Conservation (phyloP, 495 filamentous ascomycete genomes). For the Astrothelium macrocarpum region DNA sequence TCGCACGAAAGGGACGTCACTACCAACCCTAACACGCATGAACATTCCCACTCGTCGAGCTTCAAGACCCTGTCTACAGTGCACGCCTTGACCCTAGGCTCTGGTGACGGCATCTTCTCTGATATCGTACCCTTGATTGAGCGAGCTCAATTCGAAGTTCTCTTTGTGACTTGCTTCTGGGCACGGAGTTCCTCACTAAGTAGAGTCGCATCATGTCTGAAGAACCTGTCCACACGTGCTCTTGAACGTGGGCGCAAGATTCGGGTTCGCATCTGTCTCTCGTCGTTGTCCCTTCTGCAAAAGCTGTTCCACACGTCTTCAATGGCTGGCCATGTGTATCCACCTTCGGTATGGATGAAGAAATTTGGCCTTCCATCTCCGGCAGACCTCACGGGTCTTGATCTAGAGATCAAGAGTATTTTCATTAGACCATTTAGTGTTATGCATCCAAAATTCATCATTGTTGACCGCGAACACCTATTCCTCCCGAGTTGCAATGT, state of each 20-base stretch:
- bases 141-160: constrained; percentile 48
- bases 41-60: background rate
- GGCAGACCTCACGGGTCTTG: constrained; percentile 44
- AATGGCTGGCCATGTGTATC: constrained; percentile 46
- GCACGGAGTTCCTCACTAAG: constrained; percentile 46
- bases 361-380: constrained; percentile 50
- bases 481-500: constrained; percentile 64
- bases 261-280: constrained; percentile 52
- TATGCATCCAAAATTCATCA: constrained; percentile 67
- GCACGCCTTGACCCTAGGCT: constrained; percentile 46
- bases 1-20: background rate
- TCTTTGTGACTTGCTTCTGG: constrained; percentile 75
- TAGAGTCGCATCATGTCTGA: constrained; percentile 40
- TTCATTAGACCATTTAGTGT: constrained; percentile 67
- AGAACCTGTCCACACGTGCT: constrained; percentile 39
- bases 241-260: constrained; percentile 29
- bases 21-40: background rate
- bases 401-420: constrained; percentile 56
- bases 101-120: constrained; percentile 43
- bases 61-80: constrained; percentile 28
- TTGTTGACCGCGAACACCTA: constrained; percentile 53
- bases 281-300: constrained; percentile 54
- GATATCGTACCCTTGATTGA: constrained; percentile 46
- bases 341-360: constrained; percentile 43
- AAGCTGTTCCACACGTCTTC: constrained; percentile 58